A percentile compares a stretch with the other conserved stretches of the same genome.
phyloP scores from a whole-genome alignment of 768 basidiomycete genomes.

The Tylopilus rubrobrunneus region DNA sequence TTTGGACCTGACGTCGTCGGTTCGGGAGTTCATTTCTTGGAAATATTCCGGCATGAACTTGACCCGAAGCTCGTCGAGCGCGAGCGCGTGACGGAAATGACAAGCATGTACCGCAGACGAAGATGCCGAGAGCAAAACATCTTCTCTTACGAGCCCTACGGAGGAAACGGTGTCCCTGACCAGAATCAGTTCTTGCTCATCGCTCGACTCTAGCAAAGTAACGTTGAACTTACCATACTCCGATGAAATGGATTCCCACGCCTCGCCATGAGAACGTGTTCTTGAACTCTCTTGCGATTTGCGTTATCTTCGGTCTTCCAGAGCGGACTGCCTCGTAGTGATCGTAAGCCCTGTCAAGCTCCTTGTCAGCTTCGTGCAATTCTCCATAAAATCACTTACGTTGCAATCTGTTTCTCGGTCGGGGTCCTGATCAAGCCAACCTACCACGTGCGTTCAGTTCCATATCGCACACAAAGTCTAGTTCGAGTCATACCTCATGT shows the following conservation, averaged over 20 bases:
- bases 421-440: constrained; percentile 6
- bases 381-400: constrained; percentile 5
- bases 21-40: constrained; percentile 15
- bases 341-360: constrained; percentile 3
- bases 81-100: constrained; percentile 4
- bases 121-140: background rate
- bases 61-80: no score
- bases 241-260: background rate
- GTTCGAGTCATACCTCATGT: constrained; percentile 22
- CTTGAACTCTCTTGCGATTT: constrained; percentile 32
- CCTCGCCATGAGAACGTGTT: constrained; percentile 28
- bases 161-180: constrained; percentile 9
- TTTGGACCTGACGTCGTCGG: constrained; percentile 11
- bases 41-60: no score
- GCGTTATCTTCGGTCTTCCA: constrained; percentile 3
- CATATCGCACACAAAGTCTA: no score
- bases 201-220: no score
- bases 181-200: background rate
- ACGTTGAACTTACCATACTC: background rate
- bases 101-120: constrained; percentile 2
- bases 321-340: background rate
- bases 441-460: background rate
- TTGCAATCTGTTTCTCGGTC: constrained; percentile 12
- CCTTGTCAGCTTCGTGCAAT: background rate
- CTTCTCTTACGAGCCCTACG: background rate